Percentiles rank a stretch among this genome's conserved stretches.
These are phyloP conservation scores for Acidiella bohemica DNA, from an alignment of 495 filamentous ascomycete species.

Conservation along the genomic window DNA sequence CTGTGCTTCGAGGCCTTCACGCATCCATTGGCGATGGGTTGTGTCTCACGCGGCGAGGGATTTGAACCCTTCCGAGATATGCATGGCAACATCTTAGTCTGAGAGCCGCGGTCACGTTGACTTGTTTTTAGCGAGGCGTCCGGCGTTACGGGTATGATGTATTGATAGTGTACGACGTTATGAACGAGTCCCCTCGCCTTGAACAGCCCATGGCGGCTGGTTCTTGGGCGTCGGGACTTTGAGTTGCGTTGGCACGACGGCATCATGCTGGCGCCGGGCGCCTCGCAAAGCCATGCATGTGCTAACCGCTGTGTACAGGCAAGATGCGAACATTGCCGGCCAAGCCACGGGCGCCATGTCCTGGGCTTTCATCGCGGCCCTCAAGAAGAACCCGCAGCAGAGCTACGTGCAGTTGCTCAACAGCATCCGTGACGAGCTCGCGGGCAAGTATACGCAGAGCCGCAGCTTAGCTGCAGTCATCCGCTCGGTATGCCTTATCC, in stretches of 20 bases:
- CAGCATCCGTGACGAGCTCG: slow-evolving; percentile 84
- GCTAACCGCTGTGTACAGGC: slow-evolving; percentile 30
- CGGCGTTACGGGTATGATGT: slow-evolving; percentile 1
- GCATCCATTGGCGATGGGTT: no score
- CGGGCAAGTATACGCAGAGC: slow-evolving; percentile 83
- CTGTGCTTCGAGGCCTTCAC: no score
- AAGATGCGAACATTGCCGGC: slow-evolving; percentile 52
- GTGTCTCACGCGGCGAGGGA: not conserved
- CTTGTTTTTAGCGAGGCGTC: slow-evolving; percentile 10
- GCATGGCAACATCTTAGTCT: slow-evolving; percentile 7
- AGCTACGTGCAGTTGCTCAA: slow-evolving; percentile 93
- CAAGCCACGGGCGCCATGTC: slow-evolving; percentile 97
- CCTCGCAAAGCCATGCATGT: not conserved
- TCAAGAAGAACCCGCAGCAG: slow-evolving; percentile 96
- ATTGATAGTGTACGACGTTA: slow-evolving; percentile 6
- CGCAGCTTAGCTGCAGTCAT: slow-evolving; percentile 92
- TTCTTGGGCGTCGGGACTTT: slow-evolving; percentile 39
- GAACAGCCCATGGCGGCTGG: slow-evolving; percentile 5
- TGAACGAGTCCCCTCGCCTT: slow-evolving; percentile 11
- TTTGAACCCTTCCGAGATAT: slow-evolving; percentile 8
- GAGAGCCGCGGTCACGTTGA: slow-evolving; percentile 13
- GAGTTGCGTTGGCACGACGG: slow-evolving; percentile 39
- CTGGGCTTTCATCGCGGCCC: slow-evolving; percentile 84
- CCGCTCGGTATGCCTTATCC: slow-evolving; percentile 59
- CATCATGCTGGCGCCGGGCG: not conserved